Evolutionary conservation across 257 asterid species (phyloP).

Genomic region (Solanum lignicaule): DNA sequence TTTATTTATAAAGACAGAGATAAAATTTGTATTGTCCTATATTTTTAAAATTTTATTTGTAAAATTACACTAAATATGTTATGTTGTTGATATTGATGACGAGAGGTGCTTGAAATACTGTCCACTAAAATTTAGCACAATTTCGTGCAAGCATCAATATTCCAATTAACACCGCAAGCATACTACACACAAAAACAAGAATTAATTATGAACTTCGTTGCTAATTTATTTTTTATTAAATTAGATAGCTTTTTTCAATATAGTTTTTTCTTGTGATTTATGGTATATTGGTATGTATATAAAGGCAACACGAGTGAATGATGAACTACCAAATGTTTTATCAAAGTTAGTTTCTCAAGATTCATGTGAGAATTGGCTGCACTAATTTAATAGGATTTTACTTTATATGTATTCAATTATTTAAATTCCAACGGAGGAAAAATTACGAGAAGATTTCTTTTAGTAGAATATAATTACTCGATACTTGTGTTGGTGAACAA

Average conservation of each 20-base stretch:
- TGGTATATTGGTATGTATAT: not conserved
- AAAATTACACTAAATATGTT: too few species aligned
- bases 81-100: not conserved
- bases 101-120: accelerated
- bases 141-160: accelerated
- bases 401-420: not conserved
- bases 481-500: not conserved
- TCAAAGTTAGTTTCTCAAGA: not conserved
- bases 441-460: not conserved
- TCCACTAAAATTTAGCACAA: accelerated
- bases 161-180: not conserved
- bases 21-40: too few species aligned
- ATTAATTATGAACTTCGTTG: not conserved
- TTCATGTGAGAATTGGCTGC: not conserved
- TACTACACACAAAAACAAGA: not conserved
- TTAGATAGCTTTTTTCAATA: not conserved
- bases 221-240: not conserved
- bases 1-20: not conserved
- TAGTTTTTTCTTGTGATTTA: not conserved
- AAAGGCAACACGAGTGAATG: not conserved
- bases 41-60: too few species aligned
- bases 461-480: not conserved
- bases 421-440: not conserved
- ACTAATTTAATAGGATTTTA: not conserved
- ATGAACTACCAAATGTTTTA: not conserved